phyloP scores from a whole-genome alignment of 2,329 filamentous ascomycete genomes.

The Stagonosporopsis rhizophila region DNA sequence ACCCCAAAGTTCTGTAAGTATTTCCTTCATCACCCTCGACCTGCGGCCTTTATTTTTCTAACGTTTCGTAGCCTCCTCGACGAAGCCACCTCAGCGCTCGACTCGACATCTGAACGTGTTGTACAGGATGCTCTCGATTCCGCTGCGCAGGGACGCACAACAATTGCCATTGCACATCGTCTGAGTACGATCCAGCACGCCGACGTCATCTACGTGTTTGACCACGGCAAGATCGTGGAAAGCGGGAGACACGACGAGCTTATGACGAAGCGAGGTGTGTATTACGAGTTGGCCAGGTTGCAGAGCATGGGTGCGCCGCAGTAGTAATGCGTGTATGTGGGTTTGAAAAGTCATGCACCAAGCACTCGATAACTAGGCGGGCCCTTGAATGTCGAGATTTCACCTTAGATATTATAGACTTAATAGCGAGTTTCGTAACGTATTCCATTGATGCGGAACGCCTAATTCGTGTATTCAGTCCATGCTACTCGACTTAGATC shows the following conservation, averaged over 20 bases:
- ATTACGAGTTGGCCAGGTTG: slow-evolving; percentile 47
- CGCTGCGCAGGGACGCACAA: slow-evolving; percentile 85
- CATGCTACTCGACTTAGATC: no score
- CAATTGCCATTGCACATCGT: slow-evolving; percentile 92
- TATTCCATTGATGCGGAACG: background rate
- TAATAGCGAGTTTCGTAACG: slow-evolving; percentile 11
- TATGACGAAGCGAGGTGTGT: slow-evolving; percentile 50
- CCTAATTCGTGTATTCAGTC: no score
- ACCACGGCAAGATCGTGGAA: slow-evolving; percentile 86
- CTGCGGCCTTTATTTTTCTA: slow-evolving; percentile 67
- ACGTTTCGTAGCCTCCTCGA: slow-evolving; percentile 39
- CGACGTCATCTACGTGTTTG: slow-evolving; percentile 96
- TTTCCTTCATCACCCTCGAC: slow-evolving; percentile 77
- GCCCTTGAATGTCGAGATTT: background rate
- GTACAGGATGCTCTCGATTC: slow-evolving; percentile 83
- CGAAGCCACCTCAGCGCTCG: slow-evolving; percentile 49
- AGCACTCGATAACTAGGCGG: background rate
- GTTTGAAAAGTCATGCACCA: background rate
- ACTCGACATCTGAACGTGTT: slow-evolving; percentile 67
- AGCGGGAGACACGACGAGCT: slow-evolving; percentile 76
- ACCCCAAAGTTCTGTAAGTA: slow-evolving; percentile 84
- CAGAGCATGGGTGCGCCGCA: slow-evolving; percentile 48
- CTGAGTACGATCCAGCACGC: slow-evolving; percentile 93
- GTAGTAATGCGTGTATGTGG: slow-evolving; percentile 9
- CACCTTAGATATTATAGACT: slow-evolving; percentile 2